Evolutionary conservation across 2,329 filamentous ascomycete species (phyloP).

Genomic region (Hymenoscyphus fructigenus): DNA sequence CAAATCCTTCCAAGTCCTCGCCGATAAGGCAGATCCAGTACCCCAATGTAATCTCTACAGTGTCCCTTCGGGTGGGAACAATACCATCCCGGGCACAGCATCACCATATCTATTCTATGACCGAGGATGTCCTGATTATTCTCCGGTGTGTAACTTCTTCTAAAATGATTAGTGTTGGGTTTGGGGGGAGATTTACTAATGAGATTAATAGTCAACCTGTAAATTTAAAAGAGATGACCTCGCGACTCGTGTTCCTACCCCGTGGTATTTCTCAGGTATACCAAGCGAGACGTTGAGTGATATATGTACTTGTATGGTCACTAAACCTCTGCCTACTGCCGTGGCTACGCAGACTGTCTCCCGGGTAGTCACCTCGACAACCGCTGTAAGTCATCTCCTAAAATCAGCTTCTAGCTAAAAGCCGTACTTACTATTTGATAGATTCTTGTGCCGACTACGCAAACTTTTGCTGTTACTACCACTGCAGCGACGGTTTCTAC

Average conservation of each 20-base stretch:
- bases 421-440: background rate
- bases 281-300: background rate
- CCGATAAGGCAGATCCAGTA: conserved; percentile 11
- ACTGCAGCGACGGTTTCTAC: conserved; percentile 1
- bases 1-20: conserved; percentile 20
- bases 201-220: background rate
- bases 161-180: background rate
- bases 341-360: background rate
- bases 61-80: conserved; percentile 7
- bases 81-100: conserved; percentile 13
- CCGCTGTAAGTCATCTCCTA: background rate
- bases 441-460: background rate
- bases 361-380: background rate
- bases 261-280: conserved; percentile 7
- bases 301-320: conserved; percentile 12
- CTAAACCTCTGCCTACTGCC: background rate
- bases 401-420: background rate
- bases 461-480: background rate
- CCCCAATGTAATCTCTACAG: conserved; percentile 23
- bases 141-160: conserved; percentile 15
- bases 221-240: conserved; percentile 4
- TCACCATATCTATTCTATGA: conserved; percentile 22
- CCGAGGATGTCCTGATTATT: conserved; percentile 17
- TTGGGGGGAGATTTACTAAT: no score
- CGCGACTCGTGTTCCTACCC: background rate